Base-by-base conservation (phyloP, 108 stramenopile species). In the Fragilaria crotonensis region DNA sequence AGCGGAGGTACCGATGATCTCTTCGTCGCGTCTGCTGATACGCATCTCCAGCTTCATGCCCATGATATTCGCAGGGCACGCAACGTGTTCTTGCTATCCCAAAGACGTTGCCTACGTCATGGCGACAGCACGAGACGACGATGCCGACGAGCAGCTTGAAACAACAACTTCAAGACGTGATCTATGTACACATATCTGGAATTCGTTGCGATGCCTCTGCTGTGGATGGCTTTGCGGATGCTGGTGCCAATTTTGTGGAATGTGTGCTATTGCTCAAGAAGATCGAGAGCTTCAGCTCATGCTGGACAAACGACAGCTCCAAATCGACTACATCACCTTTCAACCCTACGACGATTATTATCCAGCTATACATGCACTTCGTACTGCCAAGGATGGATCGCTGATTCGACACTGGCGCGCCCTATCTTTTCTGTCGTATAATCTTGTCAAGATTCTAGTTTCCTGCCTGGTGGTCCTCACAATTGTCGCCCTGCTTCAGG, bases 221-320 rank as follows among this genome's bases (percentile, higher is more conserved):
- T 76, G 79, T 27, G 56, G 57, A 33, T 28, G 46, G 4, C 66
- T 63, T 45, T 61, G 63, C 36, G 59, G 66, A 25, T 75, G 70
- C 45, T 73, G 73, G 50, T 45, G 62, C 26, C 72, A 74, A 48
- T 63, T 50, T 21, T 81, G 80, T 51, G 80, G 80, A 30, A 52
- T 74, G 20, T 81, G 80, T 30, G 80, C 73, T 28, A 32, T 75
- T 28, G 76, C 64, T 23, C 80, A 81, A 58, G 80, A 81, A 60
- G 76, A 70, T 49, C 65, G 76, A 11, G 70, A 77, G 31, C 57
- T 77, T 1, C 67, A 70, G 20, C 45, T 54, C 11, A 18, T 78
- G 7, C 7, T 69, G 18, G 72, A 75, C 1, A 48, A 54, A 25
- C 54, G 70, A 45, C 28, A 57, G 23, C 48, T 66, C 19, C 63